phyloP scores from a whole-genome alignment of 2,329 filamentous ascomycete species.

The Nemania sp. region DNA sequence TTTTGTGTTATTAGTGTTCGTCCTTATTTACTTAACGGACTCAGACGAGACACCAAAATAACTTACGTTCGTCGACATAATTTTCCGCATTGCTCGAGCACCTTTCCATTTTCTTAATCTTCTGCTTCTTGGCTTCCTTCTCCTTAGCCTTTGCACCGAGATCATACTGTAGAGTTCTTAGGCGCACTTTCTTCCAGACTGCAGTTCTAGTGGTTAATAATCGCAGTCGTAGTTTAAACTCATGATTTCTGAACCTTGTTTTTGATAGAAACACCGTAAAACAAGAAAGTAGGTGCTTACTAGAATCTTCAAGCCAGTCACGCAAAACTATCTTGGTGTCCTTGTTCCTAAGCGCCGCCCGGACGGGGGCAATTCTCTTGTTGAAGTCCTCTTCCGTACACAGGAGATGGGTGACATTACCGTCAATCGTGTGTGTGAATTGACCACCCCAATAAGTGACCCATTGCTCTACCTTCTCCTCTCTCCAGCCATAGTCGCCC shows the following conservation, averaged over 20 bases:
- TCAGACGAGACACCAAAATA: no score
- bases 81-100: background rate
- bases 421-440: slow-evolving; percentile 64
- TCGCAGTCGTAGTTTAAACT: no score
- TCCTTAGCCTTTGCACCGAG: slow-evolving; percentile 47
- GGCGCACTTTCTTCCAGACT: slow-evolving; percentile 44
- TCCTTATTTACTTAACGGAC: no score
- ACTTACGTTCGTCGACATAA: slow-evolving; percentile 30
- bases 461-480: slow-evolving; percentile 74
- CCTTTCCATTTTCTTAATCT: slow-evolving; percentile 32
- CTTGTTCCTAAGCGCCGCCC: slow-evolving; percentile 55
- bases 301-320: slow-evolving; percentile 67
- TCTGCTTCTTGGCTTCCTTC: slow-evolving; percentile 50
- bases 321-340: slow-evolving; percentile 57
- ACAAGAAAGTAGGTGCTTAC: slow-evolving; percentile 17
- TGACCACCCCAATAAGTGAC: slow-evolving; percentile 70
- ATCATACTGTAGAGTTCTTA: slow-evolving; percentile 58
- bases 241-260: no score
- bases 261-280: no score
- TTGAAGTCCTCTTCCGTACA: slow-evolving; percentile 72
- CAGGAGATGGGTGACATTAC: slow-evolving; percentile 78
- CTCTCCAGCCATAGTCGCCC: slow-evolving; percentile 56
- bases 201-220: background rate
- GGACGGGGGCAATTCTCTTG: slow-evolving; percentile 56
- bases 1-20: slow-evolving; percentile 8